Conservation (phyloP, 2,329 filamentous ascomycete genomes). For the Pseudogymnoascus sp. region DNA sequence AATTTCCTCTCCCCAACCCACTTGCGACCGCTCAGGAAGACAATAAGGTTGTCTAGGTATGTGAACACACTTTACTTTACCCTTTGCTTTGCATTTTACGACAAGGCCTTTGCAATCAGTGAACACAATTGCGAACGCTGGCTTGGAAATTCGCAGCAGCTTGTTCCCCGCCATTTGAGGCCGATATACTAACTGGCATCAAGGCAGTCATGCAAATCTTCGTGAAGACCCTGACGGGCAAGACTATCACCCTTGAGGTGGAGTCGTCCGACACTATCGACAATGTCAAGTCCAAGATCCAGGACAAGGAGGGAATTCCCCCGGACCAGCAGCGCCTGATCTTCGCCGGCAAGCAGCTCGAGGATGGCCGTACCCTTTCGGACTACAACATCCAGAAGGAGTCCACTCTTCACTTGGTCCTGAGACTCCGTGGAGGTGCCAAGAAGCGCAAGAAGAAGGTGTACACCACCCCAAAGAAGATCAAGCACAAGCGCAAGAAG, state of each 20-base stretch:
- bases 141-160: not conserved
- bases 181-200: not conserved
- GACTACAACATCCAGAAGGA: slow-evolving; percentile 99
- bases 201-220: slow-evolving; percentile 66
- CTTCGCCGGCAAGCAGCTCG: slow-evolving; percentile 99
- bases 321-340: slow-evolving; percentile 99
- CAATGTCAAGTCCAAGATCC: slow-evolving; percentile 98
- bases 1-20: slow-evolving; percentile 12
- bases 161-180: not conserved
- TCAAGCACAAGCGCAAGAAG: slow-evolving; percentile 99
- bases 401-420: slow-evolving; percentile 94
- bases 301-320: slow-evolving; percentile 99
- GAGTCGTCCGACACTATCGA: slow-evolving; percentile 99
- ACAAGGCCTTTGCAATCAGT: not conserved
- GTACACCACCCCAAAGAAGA: slow-evolving; percentile 99
- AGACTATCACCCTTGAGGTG: slow-evolving; percentile 99
- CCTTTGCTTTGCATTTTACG: not conserved
- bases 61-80: slow-evolving; percentile 9
- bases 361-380: slow-evolving; percentile 96
- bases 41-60: slow-evolving; percentile 28
- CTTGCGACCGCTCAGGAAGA: slow-evolving; percentile 26
- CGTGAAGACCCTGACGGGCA: slow-evolving; percentile 86
- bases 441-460: slow-evolving; percentile 99
- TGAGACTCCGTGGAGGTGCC: slow-evolving; percentile 94
- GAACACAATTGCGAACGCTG: not conserved